A percentile compares a stretch with the other conserved stretches of the same genome.
Conservation (phyloP, 2,329 filamentous ascomycete species). For the Fusarium sp. region DNA sequence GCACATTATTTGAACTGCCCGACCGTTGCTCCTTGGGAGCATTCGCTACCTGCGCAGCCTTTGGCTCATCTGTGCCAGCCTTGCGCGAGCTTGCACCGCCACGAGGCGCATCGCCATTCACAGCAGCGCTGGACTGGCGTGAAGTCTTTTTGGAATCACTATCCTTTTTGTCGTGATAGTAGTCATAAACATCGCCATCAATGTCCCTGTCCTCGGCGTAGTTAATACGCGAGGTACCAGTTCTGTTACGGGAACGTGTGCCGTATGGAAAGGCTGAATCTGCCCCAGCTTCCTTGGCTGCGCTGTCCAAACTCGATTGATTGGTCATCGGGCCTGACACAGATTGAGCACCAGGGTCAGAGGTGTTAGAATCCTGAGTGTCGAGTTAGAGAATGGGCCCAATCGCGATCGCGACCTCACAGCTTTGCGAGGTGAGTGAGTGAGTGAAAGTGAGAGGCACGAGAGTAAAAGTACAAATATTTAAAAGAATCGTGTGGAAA, state of each 20-base stretch:
- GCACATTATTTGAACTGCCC: constrained; percentile 39
- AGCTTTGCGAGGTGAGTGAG: constrained; percentile 24
- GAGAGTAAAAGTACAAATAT: constrained; percentile 6
- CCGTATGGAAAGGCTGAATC: constrained; percentile 78
- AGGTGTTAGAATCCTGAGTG: constrained; percentile 48
- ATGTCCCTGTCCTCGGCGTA: constrained; percentile 95
- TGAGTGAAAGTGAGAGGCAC: constrained; percentile 12
- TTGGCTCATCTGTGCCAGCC: constrained; percentile 52
- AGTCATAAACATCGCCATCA: constrained; percentile 86
- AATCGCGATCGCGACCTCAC: constrained; percentile 35
- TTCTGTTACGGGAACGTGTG: constrained; percentile 91
- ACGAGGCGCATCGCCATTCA: constrained; percentile 50
- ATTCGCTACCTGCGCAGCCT: constrained; percentile 47
- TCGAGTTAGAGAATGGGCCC: constrained; percentile 33
- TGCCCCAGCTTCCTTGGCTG: constrained; percentile 59
- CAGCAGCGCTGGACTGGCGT: constrained; percentile 54
- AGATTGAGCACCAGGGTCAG: constrained; percentile 47
- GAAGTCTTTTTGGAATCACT: constrained; percentile 66
- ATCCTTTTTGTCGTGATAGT: constrained; percentile 64
- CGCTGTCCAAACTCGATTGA: constrained; percentile 57
- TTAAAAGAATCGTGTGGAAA: constrained; percentile 20
- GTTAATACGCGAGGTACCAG: constrained; percentile 82
- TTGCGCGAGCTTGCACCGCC: constrained; percentile 54
- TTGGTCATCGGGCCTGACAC: constrained; percentile 56
- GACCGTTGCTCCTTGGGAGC: constrained; percentile 50